Base-by-base conservation (phyloP, 305 asterid genomes). In the Fraxinus baroniana region DNA sequence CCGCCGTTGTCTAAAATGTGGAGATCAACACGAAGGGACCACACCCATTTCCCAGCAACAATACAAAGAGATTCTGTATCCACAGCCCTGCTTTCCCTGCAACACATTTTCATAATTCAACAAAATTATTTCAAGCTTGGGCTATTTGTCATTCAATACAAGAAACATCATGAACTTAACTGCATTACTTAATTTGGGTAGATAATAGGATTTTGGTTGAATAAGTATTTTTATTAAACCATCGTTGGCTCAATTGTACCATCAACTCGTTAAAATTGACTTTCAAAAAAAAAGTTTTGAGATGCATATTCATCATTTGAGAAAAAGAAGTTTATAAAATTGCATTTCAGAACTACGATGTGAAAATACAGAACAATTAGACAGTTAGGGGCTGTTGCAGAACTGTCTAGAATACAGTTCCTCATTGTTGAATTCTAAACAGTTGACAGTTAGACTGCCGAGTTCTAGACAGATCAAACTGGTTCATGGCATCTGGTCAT, bases 51-150 rank as follows among this genome's bases (percentile, higher is more conserved):
- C 84, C 97, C 99, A 0, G 98, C 90, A 82, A 92, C 91, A 86
- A 95, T 92, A 91, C 98, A 94, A 30, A 95, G 94, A 74, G 99
- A 91, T 91, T 95, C 98, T 77, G 93, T 95, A 86, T 95, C 99
- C 39, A 95, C 92, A 30, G 98, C 98, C 87, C 97, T 90, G 90
- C 98, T 96, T 85, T 94, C 98, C 91, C 99, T 96, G 92, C 84
- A 87, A 85, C 62, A 80, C 74, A 74, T 72, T 80, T 78, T 70
- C 84, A 41, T 37, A 52, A n/a, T 82, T 89, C 85, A 84, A 80
- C 30, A 79, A n/a, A 32, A 37, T 6, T 71, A 75, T 57, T 74
- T 24, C 30, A 78, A 78, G 72, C 33, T 60, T 68, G 10, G 36
- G 72, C 83, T 57, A n/a, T 75, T 20, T 70, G 64, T 78, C 44